Evolutionary conservation across 1,139 yeast genomes (phyloP), one percentile per base, ranked within the genome.

Genomic region (Candida frijolesensis): DNA sequence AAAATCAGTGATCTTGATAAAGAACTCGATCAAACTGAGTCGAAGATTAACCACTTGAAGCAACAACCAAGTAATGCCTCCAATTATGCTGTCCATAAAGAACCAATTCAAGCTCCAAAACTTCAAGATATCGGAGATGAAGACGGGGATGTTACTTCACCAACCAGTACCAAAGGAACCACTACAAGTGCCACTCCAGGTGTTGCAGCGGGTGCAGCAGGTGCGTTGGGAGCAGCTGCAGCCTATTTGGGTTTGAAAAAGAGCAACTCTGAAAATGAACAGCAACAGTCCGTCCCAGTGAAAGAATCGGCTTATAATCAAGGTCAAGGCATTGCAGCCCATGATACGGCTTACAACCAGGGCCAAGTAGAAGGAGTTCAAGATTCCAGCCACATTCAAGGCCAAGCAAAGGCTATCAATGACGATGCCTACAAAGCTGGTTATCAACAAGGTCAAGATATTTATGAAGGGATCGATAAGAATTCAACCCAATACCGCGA

Each of bases 51-150:
- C 16, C 30, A 41, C 14, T 49, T 47, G 34, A 50, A 50, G 43
- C 45, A 44, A 16, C 52, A 53, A 30, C 55, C 59, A 35, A 51
- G 48, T 22, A 49, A 57, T 51, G 60, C 59, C 18, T 53, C 60
- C 6, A 56, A 57, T 38, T 55, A 56, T 35, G 60, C 63, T 9
- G 58, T 60, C n/a, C 51, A 54, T 49, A 46, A 61, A 42, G 60
- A 58, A 42, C 55, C 63, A 5, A 51, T 57, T 41, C 46, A 42
- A 35, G 48, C 55, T 11, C 56, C 59, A 40, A 45, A 53, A 48
- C 42, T 50, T 19, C 42, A 48, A 9, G 51, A 52, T 42, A 34
- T 50, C 34, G 50, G 44, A 18, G 53, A 52, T 15, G 53, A 45
- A 10, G 47, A 45, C 25, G 46, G 34, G 14, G 34, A 35, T 43